These are phyloP conservation scores for Suillus alpinus DNA, from an alignment of 768 basidiomycete species.

Conservation along the genomic window DNA sequence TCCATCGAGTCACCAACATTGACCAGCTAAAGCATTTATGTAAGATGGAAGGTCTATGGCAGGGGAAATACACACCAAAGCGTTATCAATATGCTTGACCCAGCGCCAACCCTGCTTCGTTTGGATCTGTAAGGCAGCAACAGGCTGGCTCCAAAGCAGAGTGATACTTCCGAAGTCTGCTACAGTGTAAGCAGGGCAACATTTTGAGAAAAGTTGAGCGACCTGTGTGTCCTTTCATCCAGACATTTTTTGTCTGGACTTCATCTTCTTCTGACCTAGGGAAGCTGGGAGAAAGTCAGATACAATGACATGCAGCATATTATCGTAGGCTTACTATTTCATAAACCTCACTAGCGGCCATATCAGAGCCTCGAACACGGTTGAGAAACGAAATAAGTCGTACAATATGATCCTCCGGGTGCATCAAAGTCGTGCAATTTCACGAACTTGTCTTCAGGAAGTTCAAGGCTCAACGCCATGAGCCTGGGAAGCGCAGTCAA, in stretches of 20 bases:
- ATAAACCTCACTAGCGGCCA: conserved; percentile 50
- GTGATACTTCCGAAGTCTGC: conserved; percentile 54
- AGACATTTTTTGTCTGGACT: conserved; percentile 48
- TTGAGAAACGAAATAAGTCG: conserved; percentile 1
- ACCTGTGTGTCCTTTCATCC: conserved; percentile 63
- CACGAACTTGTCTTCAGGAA: conserved; percentile 51
- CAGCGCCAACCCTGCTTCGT: conserved; percentile 55
- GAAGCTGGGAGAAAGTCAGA: conserved; percentile 33
- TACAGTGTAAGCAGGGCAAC: neutral
- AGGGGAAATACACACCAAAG: conserved; percentile 36
- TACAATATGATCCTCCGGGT: conserved; percentile 42
- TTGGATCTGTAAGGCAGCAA: conserved; percentile 56
- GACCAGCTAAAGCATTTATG: conserved; percentile 39
- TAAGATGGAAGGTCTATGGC: neutral
- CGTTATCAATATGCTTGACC: conserved; percentile 60
- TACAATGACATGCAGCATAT: neutral
- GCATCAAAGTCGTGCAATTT: conserved; percentile 46
- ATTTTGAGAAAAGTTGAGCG: neutral
- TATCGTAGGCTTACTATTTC: conserved; percentile 51
- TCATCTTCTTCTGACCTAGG: conserved; percentile 51
- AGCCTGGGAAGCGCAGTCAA: conserved; percentile 30
- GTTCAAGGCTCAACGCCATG: conserved; percentile 49
- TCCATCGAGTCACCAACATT: conserved; percentile 61
- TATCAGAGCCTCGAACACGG: neutral
- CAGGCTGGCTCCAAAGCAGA: conserved; percentile 60